Base-by-base conservation (phyloP, 1,284 basidiomycete genomes). In the Papiliotrema terrestris region DNA sequence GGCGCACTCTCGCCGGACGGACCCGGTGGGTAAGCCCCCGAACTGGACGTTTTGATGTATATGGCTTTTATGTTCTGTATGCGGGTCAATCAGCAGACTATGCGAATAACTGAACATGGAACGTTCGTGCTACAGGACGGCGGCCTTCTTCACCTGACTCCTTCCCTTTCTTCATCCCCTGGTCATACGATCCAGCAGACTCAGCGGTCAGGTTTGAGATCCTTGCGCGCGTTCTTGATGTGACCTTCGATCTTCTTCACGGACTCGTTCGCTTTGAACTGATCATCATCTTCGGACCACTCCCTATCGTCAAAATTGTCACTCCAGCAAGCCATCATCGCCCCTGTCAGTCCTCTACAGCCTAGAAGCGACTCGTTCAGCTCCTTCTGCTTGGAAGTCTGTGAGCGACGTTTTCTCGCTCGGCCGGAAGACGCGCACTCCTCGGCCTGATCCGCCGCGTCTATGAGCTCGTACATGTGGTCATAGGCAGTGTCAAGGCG, bases 1-100 rank as follows among this genome's bases (percentile, higher is more conserved):
- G 29, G 52, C 50, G 19, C 22, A 26, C 6, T 36, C 41, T 8
- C 52, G 53, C 51, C 56, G 61, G 45, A 47, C 46, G 23, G 59
- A 53, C 8, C 44, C 55, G 52, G 53, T 65, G n/a, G 63, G 59
- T 1, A 58, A 58, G 32, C 60, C 63, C 22, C 47, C 49, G 25
- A 59, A 55, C 26, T 62, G 63, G 63, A 52, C 46, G n/a, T 56
- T 61, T 42, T 52, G 38, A 51, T 22, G 8, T 17, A 17, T 15
- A 8, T 41, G 39, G 17, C 39, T 17, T 15, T 5, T n/a, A 5
- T 17, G 39, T 6, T 17, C 39, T 17, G 39, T 41, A 17, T 22
- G 39, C 11, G 36, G 36, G 36, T 9, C 9, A 38, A n/a, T 9
- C 9, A n/a, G 36, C 9, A 9, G n/a, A 38, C 36, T 9, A 38